phyloP scores from a whole-genome alignment of 2,329 filamentous ascomycete species.

The Sclerotinia nivalis region DNA sequence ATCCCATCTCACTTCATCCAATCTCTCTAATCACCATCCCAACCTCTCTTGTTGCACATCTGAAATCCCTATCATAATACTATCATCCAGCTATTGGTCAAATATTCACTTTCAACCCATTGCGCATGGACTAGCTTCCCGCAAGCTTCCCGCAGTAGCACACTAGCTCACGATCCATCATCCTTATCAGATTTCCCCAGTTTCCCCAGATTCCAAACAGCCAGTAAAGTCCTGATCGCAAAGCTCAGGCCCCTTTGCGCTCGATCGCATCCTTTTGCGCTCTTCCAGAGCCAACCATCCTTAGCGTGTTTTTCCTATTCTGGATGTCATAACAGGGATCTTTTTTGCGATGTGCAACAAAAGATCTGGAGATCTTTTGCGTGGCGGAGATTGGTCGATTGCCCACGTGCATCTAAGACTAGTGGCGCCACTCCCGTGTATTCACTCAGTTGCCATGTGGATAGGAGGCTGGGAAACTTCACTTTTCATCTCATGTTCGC shows the following conservation, averaged over 20 bases:
- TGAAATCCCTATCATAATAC: too few species aligned
- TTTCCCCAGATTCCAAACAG: background rate
- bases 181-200: background rate
- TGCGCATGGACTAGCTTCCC: background rate
- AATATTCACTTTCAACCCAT: background rate
- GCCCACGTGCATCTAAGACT: background rate
- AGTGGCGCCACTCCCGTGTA: background rate
- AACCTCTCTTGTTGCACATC: background rate
- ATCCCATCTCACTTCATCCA: background rate
- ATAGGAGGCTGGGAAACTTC: background rate
- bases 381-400: background rate
- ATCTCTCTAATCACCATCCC: too few species aligned
- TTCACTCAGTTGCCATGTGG: background rate
- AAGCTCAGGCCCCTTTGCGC: conserved; percentile 1
- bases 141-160: background rate
- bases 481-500: background rate
- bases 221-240: background rate
- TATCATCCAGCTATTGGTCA: background rate
- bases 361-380: background rate
- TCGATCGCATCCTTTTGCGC: background rate
- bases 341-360: conserved; percentile 1
- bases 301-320: background rate
- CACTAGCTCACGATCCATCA: background rate
- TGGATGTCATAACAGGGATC: background rate
- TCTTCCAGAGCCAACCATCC: background rate